These are phyloP conservation scores for Tulasnella sp. DNA, from an alignment of 768 basidiomycete species.

Conservation along the genomic window DNA sequence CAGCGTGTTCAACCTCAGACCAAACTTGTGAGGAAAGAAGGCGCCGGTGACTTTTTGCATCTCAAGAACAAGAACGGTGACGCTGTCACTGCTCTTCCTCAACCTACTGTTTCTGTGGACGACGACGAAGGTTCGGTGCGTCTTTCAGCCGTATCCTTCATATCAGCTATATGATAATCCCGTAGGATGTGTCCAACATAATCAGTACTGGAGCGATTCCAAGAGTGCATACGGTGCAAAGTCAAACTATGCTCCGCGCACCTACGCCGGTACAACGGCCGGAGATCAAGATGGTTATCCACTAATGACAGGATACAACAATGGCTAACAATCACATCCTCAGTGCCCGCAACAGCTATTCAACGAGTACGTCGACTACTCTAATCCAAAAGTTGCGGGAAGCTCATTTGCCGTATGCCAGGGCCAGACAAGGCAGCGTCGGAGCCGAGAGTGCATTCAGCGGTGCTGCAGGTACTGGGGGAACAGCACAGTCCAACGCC, in stretches of 20 bases:
- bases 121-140: constrained; percentile 50
- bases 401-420: too few relatives aligned
- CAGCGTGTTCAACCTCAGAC: constrained; percentile 71
- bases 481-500: too few relatives aligned
- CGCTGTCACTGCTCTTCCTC: not conserved
- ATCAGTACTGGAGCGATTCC: constrained; percentile 9
- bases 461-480: too few relatives aligned
- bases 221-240: constrained; percentile 13
- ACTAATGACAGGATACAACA: constrained; percentile 18
- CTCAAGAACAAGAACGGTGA: constrained; percentile 85
- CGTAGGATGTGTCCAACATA: too few relatives aligned
- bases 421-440: too few relatives aligned
- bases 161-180: not conserved
- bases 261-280: constrained; percentile 4
- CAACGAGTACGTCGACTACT: too few relatives aligned
- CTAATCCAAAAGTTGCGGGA: too few relatives aligned
- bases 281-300: constrained; percentile 17
- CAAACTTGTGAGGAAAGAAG: constrained; percentile 82
- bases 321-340: too few relatives aligned
- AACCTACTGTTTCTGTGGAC: constrained; percentile 68
- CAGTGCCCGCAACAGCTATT: too few relatives aligned
- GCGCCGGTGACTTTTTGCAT: constrained; percentile 79
- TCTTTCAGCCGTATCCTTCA: constrained; percentile 19
- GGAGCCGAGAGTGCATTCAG: too few relatives aligned
- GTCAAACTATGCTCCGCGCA: constrained; percentile 13